These are phyloP conservation scores for Bipolaris bicolor DNA, from an alignment of 2,329 filamentous ascomycete species.

Conservation along the genomic window DNA sequence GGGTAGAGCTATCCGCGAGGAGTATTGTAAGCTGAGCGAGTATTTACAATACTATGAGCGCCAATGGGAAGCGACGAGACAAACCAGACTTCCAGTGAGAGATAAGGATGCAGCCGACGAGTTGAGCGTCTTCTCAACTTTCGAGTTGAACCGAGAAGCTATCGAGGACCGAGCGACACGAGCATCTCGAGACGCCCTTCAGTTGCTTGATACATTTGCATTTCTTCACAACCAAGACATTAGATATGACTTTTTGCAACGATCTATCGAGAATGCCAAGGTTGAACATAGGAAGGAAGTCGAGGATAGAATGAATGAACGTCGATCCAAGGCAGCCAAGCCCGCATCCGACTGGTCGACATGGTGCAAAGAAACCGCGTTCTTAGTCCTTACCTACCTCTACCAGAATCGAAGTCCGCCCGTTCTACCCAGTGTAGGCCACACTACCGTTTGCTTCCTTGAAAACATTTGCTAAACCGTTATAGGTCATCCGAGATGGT, in stretches of 20 bases:
- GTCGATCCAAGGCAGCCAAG: neutral
- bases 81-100: conserved; percentile 1
- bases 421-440: neutral
- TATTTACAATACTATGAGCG: conserved; percentile 25
- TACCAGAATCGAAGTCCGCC: conserved; percentile 5
- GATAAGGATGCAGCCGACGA: conserved; percentile 3
- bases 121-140: conserved; percentile 5
- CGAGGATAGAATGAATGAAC: neutral
- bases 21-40: conserved; percentile 23
- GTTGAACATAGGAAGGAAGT: neutral
- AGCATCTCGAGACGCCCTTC: conserved; percentile 2
- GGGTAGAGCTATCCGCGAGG: conserved; percentile 26
- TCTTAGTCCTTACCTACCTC: neutral
- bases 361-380: conserved; percentile 5
- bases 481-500: conserved; percentile 1
- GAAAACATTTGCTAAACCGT: neutral
- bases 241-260: conserved; percentile 4
- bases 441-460: neutral
- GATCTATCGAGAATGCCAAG: neutral
- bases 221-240: conserved; percentile 8
- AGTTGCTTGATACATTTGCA: conserved; percentile 8
- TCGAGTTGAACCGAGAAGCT: conserved; percentile 4
- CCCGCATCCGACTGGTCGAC: neutral
- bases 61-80: conserved; percentile 16
- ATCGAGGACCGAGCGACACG: conserved; percentile 2